Evolutionary conservation across 371 early-diverging fungal genomes (phyloP), one percentile per base, ranked within the genome.

Genomic region (Blastocladiella emersonii): DNA sequence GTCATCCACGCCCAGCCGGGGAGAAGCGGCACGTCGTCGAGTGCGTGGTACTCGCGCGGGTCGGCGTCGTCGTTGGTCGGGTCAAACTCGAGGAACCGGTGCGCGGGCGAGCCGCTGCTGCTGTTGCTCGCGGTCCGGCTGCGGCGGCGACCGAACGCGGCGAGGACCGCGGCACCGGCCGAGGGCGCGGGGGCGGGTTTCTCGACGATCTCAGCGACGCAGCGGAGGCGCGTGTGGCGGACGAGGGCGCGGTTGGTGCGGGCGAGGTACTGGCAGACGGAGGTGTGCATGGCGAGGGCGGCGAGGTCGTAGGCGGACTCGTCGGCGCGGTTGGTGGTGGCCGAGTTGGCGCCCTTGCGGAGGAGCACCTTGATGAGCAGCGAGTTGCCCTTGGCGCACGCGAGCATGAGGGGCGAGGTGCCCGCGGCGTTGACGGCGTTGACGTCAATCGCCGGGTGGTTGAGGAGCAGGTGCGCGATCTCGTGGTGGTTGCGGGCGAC

Each of bases 301-400:
- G 90, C 90, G 32, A 85, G 82, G 70, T 90, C 90, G 71, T 89
- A 88, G 0, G 92, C 91, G 23, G 83, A 78, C 64, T 92, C 91
- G 4, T 78, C 85, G 68, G 82, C 80, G 13, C 69, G 75, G 64
- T 89, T 89, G 59, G 78, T 81, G 37, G 85, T 70, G 10, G 81
- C 67, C 0, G 87, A 85, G 61, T 88, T 78, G 17, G 89, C 85
- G 21, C 77, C 77, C 63, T 80, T 73, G 10, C 74, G 69, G 51
- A 92, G 69, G 39, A 91, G 72, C 61, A 84, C 82, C 53, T 84
- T 74, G 23, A 85, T 86, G 67, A 89, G 81, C 10, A 75, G 70
- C 43, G 78, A 68, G 61, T 85, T 76, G 7, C 89, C 87, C 61
- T 85, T 87, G 0, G 90, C 82, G 4, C 87, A 81, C 23, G 91